Percentiles rank a stretch among this genome's conserved stretches.
These are phyloP conservation scores for Heliocybe sulcata DNA, from an alignment of 1,284 basidiomycete genomes.

Conservation along the genomic window DNA sequence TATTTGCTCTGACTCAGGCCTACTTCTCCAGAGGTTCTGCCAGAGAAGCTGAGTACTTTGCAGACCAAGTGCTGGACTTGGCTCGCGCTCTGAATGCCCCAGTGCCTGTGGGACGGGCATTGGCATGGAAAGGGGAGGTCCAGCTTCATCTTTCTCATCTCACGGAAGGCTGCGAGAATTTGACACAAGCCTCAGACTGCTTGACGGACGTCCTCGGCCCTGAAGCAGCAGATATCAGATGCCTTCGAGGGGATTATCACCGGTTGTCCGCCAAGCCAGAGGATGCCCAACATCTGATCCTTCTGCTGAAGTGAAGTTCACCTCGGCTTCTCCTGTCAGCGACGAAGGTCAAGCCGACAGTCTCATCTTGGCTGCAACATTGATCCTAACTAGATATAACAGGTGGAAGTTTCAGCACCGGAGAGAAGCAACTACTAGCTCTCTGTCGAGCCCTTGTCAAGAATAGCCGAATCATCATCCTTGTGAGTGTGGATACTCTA, in stretches of 20 bases:
- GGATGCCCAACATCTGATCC: conserved; percentile 44
- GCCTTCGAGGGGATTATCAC: conserved; percentile 56
- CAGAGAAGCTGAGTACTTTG: conserved; percentile 78
- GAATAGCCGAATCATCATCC: conserved; percentile 61
- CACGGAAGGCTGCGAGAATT: conserved; percentile 42
- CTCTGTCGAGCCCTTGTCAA: conserved; percentile 69
- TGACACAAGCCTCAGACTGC: conserved; percentile 45
- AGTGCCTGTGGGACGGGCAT: conserved; percentile 54
- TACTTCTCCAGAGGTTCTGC: conserved; percentile 72
- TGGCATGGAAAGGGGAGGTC: conserved; percentile 61
- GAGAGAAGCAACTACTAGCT: conserved; percentile 74
- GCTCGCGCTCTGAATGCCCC: conserved; percentile 62
- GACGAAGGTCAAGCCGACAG: conserved; percentile 45
- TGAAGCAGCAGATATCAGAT: conserved; percentile 56
- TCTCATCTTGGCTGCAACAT: neutral
- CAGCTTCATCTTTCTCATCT: conserved; percentile 54
- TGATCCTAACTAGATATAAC: neutral
- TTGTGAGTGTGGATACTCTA: conserved; percentile 33
- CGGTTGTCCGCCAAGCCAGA: conserved; percentile 38
- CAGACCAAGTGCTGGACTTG: conserved; percentile 64
- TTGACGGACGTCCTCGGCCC: conserved; percentile 37
- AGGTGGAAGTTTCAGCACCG: conserved; percentile 71
- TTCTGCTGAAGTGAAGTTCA: conserved; percentile 53
- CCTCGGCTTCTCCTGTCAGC: conserved; percentile 53
- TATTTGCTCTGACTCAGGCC: conserved; percentile 55